phyloP scores from a whole-genome alignment of 2,329 filamentous ascomycete species.

The Grosmannia serpens region DNA sequence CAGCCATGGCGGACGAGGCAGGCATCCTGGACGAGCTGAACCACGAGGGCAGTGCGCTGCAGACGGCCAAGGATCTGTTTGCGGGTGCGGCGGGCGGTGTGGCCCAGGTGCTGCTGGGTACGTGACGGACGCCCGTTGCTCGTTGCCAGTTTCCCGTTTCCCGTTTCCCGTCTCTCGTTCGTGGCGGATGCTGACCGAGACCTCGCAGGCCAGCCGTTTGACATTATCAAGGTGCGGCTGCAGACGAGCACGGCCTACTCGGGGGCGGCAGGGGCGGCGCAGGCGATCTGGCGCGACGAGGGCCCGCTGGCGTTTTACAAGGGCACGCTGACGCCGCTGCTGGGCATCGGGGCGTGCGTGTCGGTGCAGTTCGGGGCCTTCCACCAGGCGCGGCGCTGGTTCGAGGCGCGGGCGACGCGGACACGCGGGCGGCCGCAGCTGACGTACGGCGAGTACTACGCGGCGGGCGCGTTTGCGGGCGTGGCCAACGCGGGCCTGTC shows the following conservation, averaged over 20 bases:
- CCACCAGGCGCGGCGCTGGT: conserved; percentile 76
- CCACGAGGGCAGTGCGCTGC: conserved; percentile 26
- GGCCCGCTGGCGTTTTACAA: conserved; percentile 94
- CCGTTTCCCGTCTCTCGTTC: background rate
- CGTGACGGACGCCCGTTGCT: background rate
- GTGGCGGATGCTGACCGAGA: background rate
- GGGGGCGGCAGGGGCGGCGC: conserved; percentile 68
- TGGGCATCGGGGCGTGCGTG: conserved; percentile 93
- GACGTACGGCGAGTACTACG: conserved; percentile 78
- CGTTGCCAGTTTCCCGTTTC: conserved; percentile 1
- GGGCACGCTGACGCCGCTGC: conserved; percentile 84
- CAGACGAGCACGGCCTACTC: conserved; percentile 79
- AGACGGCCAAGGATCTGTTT: conserved; percentile 79
- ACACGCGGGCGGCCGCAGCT: conserved; percentile 37
- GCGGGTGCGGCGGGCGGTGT: conserved; percentile 84
- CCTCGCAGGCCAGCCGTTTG: conserved; percentile 56
- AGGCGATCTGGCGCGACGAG: conserved; percentile 76
- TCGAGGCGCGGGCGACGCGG: conserved; percentile 61
- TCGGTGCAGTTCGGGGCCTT: conserved; percentile 99
- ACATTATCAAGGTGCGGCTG: conserved; percentile 95
- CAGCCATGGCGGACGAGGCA: conserved; percentile 1
- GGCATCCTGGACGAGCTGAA: background rate
- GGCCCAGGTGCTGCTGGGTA: conserved; percentile 87
- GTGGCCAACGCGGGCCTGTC: conserved; percentile 82
- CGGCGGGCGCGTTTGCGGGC: conserved; percentile 83